Conservation (phyloP, 768 basidiomycete species). For the Amanita rimosa region DNA sequence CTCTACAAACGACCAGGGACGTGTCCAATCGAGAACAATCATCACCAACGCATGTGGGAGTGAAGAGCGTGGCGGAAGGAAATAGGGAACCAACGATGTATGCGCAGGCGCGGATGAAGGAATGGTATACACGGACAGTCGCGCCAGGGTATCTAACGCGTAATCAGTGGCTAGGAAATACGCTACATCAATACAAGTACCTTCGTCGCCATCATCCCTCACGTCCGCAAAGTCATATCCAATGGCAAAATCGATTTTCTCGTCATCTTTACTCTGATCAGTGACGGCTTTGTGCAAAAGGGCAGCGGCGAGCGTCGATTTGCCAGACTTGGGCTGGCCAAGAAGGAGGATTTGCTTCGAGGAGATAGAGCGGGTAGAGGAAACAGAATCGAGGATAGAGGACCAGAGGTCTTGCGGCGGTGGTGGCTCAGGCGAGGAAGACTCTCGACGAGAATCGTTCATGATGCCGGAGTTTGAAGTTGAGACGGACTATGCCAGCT, state of each 20-base stretch:
- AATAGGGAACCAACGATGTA: constrained; percentile 62
- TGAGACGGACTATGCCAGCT: not conserved
- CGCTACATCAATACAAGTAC: constrained; percentile 27
- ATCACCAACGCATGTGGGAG: constrained; percentile 68
- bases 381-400: constrained; percentile 82
- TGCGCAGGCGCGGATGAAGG: constrained; percentile 70
- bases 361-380: constrained; percentile 68
- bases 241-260: constrained; percentile 67
- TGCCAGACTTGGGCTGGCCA: constrained; percentile 70
- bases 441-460: constrained; percentile 41
- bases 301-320: constrained; percentile 62
- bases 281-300: constrained; percentile 55
- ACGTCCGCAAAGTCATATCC: constrained; percentile 92
- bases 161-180: constrained; percentile 4
- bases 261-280: constrained; percentile 47
- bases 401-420: constrained; percentile 88
- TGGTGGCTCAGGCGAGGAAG: constrained; percentile 62
- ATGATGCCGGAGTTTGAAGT: constrained; percentile 10
- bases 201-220: constrained; percentile 90
- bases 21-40: constrained; percentile 91
- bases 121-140: constrained; percentile 85
- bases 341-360: constrained; percentile 83
- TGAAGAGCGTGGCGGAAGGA: constrained; percentile 59
- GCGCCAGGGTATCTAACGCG: constrained; percentile 68
- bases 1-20: constrained; percentile 83